Evolutionary conservation across 2,329 filamentous ascomycete genomes (phyloP).

Genomic region (Calonectria leucothoes): DNA sequence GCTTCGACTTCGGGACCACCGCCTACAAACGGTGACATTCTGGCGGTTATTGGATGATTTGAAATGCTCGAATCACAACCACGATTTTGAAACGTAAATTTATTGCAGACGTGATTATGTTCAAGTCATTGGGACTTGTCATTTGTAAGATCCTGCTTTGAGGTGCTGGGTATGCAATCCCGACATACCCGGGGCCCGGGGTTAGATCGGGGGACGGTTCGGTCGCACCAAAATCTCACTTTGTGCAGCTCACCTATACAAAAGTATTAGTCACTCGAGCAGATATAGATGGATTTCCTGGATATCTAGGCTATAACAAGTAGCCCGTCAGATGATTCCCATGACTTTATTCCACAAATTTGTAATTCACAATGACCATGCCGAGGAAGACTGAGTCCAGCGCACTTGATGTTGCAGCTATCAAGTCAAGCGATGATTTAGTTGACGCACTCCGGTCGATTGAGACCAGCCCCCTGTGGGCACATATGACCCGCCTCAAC

Average conservation of each 20-base stretch:
- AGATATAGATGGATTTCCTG: not conserved
- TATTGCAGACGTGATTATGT: not conserved
- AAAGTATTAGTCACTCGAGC: too few relatives aligned
- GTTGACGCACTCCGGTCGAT: constrained; percentile 5
- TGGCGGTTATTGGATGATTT: not conserved
- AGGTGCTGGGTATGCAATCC: not conserved
- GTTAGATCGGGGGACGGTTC: not conserved
- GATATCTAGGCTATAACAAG: not conserved
- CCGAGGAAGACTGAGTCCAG: not conserved
- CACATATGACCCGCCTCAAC: constrained; percentile 58
- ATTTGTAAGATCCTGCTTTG: not conserved
- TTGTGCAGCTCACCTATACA: not conserved
- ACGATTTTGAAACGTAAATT: not conserved
- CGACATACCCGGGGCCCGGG: not conserved
- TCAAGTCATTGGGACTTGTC: not conserved
- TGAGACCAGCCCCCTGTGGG: constrained; percentile 55
- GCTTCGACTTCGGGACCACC: not conserved
- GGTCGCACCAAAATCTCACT: not conserved
- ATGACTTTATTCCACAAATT: not conserved
- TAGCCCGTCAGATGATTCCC: not conserved
- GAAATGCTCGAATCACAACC: not conserved
- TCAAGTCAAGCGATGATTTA: constrained; percentile 13
- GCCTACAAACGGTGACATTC: not conserved
- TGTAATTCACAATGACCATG: not conserved
- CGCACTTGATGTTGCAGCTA: not conserved